A percentile compares a stretch with the other conserved stretches of the same genome.
These are phyloP conservation scores for Trichoderma orchidacearum DNA, from an alignment of 495 filamentous ascomycete species.

Conservation along the genomic window DNA sequence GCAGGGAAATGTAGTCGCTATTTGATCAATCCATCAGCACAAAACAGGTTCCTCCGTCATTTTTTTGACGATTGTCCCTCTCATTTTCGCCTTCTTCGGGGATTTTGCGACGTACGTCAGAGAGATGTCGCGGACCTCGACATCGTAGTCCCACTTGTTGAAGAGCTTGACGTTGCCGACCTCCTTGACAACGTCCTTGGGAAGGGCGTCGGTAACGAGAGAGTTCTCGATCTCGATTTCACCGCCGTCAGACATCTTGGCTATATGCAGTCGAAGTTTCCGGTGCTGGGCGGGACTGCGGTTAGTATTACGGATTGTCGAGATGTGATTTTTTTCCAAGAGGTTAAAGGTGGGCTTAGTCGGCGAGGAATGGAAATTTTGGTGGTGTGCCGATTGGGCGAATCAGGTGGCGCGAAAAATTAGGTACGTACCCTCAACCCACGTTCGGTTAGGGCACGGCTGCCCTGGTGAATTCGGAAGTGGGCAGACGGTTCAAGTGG, in stretches of 20 bases:
- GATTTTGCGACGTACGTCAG: conserved; percentile 73
- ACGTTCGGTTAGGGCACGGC: conserved; percentile 2
- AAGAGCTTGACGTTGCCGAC: conserved; percentile 95
- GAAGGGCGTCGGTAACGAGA: conserved; percentile 64
- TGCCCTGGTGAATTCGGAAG: conserved; percentile 5
- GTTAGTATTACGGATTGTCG: conserved; percentile 3
- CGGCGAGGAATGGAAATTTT: conserved; percentile 3
- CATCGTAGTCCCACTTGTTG: conserved; percentile 81
- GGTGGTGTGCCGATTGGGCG: conserved; percentile 2
- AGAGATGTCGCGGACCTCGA: conserved; percentile 98
- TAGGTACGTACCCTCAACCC: conserved; percentile 3
- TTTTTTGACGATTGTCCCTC: conserved; percentile 5
- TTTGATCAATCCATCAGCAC: conserved; percentile 32
- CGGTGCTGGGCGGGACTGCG: conserved; percentile 3
- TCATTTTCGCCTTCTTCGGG: background rate
- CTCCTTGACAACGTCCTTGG: conserved; percentile 85
- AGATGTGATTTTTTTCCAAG: conserved; percentile 2
- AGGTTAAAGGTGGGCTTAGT: conserved; percentile 1
- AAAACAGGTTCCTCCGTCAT: conserved; percentile 1
- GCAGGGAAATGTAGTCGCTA: conserved; percentile 99
- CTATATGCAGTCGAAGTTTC: conserved; percentile 10
- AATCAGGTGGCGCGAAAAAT: conserved; percentile 4
- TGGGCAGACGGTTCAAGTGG: background rate
- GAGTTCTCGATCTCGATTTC: conserved; percentile 84
- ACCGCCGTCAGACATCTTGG: conserved; percentile 88